Percentiles rank a stretch among this genome's conserved stretches.
phyloP scores from a whole-genome alignment of 768 basidiomycete species.

The Fibroporia radiculosa region DNA sequence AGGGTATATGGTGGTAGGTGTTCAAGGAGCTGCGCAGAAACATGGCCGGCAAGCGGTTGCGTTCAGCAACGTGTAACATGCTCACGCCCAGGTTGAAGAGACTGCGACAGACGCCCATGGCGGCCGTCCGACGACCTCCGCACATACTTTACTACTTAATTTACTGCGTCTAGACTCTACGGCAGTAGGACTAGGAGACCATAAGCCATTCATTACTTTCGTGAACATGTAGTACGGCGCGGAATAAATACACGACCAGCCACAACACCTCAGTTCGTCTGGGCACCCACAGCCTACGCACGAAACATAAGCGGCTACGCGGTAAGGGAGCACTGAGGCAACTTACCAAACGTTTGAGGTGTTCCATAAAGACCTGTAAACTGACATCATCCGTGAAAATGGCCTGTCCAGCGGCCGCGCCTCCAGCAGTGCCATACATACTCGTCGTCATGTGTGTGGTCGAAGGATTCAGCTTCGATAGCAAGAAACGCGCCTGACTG shows the following conservation, averaged over 20 bases:
- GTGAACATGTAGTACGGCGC: too few relatives aligned
- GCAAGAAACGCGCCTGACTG: constrained; percentile 94
- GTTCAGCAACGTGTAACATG: too few relatives aligned
- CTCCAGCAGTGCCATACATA: constrained; percentile 78
- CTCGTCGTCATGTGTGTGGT: constrained; percentile 93
- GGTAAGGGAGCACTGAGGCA: neutral
- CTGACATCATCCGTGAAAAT: constrained; percentile 99
- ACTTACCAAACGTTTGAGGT: constrained; percentile 84
- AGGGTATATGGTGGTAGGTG: too few relatives aligned
- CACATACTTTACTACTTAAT: neutral
- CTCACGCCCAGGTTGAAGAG: too few relatives aligned
- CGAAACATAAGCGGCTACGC: neutral
- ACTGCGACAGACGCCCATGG: too few relatives aligned
- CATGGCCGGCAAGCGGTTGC: too few relatives aligned
- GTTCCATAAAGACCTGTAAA: constrained; percentile 96
- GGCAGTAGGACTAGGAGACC: too few relatives aligned
- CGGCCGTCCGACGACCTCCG: neutral
- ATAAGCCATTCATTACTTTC: too few relatives aligned
- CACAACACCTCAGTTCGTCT: constrained; percentile 43
- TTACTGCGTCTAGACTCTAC: too few relatives aligned
- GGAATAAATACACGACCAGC: constrained; percentile 4
- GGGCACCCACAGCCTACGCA: constrained; percentile 56
- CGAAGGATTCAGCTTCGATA: constrained; percentile 94
- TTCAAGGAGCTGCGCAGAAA: too few relatives aligned
- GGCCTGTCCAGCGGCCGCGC: constrained; percentile 69